A percentile compares a stretch with the other conserved stretches of the same genome.
phyloP scores from a whole-genome alignment of 2,329 filamentous ascomycete species.

The Phyllosticta capitalensis region DNA sequence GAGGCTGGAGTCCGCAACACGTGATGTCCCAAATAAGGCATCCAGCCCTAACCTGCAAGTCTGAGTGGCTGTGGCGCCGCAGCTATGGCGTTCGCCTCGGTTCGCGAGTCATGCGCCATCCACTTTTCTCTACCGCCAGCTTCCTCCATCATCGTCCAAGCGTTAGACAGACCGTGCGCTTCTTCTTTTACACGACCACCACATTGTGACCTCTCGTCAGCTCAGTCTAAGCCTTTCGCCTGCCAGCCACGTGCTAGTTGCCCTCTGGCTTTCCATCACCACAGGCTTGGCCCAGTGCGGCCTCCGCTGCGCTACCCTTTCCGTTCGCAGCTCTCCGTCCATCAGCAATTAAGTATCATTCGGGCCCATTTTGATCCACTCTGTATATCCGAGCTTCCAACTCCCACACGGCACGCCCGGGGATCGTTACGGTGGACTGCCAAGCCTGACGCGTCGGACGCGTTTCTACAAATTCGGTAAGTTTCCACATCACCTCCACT shows the following conservation, averaged over 20 bases:
- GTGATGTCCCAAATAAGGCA: neutral
- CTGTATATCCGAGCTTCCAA: neutral
- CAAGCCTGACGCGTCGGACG: neutral
- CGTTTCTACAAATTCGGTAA: neutral
- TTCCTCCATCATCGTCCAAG: too few relatives aligned
- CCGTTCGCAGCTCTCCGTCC: neutral
- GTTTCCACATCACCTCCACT: neutral
- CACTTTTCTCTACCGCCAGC: too few relatives aligned
- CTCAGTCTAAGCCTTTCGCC: too few relatives aligned
- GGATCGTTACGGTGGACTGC: too few relatives aligned
- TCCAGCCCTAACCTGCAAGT: too few relatives aligned
- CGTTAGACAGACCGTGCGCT: too few relatives aligned
- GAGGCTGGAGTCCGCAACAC: too few relatives aligned
- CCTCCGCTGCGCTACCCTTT: neutral
- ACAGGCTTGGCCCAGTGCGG: neutral
- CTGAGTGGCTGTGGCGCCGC: too few relatives aligned
- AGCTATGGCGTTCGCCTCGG: too few relatives aligned
- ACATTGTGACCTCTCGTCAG: neutral
- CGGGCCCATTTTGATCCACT: neutral
- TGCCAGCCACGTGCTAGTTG: neutral
- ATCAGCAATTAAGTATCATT: neutral
- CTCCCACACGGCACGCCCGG: too few relatives aligned
- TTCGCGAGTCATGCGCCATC: too few relatives aligned
- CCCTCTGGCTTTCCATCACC: neutral
- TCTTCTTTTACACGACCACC: too few relatives aligned